Evolutionary conservation across 2,329 filamentous ascomycete species (phyloP).

Genomic region (Colletotrichum sp.): DNA sequence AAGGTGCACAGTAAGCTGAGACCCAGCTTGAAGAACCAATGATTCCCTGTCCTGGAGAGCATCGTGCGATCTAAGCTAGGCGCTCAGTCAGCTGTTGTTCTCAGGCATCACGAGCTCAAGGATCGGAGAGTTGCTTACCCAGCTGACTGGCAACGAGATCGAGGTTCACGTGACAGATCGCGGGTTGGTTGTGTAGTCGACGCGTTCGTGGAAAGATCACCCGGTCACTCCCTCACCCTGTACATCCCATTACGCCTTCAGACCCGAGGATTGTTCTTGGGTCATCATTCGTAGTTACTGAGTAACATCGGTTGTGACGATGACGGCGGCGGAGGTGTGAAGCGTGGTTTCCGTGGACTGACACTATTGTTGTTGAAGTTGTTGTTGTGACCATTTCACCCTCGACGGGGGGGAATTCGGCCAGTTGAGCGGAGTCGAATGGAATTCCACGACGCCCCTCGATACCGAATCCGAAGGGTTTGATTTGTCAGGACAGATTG

Average conservation of each 20-base stretch:
- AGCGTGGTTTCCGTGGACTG: not conserved
- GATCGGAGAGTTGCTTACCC: not conserved
- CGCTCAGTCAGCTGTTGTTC: not conserved
- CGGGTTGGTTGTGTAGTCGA: not conserved
- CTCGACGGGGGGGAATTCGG: not conserved
- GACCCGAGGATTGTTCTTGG: not conserved
- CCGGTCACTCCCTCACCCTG: not conserved
- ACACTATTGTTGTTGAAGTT: not conserved
- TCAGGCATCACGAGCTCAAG: not conserved
- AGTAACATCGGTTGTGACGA: not conserved
- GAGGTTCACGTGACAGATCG: not conserved
- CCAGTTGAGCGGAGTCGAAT: not conserved
- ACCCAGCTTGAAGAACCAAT: not conserved
- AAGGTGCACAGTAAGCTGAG: not conserved
- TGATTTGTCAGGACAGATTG: not conserved
- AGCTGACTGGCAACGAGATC: not conserved
- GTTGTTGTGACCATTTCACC: not conserved
- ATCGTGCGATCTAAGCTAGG: not conserved
- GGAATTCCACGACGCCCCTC: not conserved
- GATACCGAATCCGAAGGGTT: not conserved
- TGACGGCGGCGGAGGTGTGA: not conserved
- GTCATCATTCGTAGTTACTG: not conserved
- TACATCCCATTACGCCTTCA: rapidly evolving
- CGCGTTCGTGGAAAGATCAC: not conserved
- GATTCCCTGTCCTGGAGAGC: not conserved